Evolutionary conservation across 768 basidiomycete genomes (phyloP), one percentile per base, ranked within the genome.

Genomic region (Phallus indusiatus): DNA sequence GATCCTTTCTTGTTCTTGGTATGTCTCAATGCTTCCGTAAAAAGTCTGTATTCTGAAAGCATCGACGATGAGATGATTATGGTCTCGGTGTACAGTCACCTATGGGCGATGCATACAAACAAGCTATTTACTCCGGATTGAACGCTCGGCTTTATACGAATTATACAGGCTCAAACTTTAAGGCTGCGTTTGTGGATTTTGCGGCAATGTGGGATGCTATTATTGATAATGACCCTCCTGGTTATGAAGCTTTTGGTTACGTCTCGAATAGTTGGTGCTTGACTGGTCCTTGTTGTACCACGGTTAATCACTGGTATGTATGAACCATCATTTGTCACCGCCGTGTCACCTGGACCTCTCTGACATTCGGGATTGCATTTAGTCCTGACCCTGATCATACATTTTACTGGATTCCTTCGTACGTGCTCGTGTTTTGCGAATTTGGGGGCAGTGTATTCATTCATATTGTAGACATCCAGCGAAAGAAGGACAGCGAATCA

Each of bases 341-440:
- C 2, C n/a, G 7, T 28, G 4, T 28, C 7, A 3, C 28, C 10
- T 22, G n/a, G n/a, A n/a, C 48, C 33, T 61, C 56, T 7, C 7
- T 28, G 7, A 28, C 28, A 3, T 28, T 28, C 2, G 28, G 28
- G 28, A 28, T 28, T 28, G 2, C 7, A 10, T 11, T 8, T 34
- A 54, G 53, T n/a, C 53, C 53, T 17, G 69, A 70, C 49, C 67
- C 69, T 2, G 76, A 77, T 36, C 78, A 77, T 63, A 73, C 73
- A 52, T 82, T 81, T 60, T 80, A 81, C 63, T 81, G 79, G 76
- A 76, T 81, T 21, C 67, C 69, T 42, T 74, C 75, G 80, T 81
- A 59, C 52, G 76, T 67, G n/a, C 4, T 53, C 52, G 4, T 51
- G 17, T 24, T 4, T 20, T 5, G 12, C 18, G 7, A 9, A 10